Conservation (phyloP, 768 basidiomycete genomes). For the Chalciporus sphaerocephalus region DNA sequence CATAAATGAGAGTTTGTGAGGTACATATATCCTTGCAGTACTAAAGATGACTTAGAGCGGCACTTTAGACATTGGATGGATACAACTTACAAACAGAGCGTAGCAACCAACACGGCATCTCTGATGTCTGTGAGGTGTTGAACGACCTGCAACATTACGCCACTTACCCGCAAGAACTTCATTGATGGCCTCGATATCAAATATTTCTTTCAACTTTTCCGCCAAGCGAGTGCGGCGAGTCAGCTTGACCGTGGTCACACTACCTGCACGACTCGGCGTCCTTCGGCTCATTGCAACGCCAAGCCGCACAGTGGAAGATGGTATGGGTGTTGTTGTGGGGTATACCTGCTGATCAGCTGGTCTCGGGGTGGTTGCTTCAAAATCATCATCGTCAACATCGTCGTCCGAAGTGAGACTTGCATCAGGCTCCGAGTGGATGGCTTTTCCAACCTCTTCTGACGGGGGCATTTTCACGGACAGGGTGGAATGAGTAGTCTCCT, state of each 20-base stretch:
- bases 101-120: constrained; percentile 93
- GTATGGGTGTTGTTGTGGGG: constrained; percentile 1
- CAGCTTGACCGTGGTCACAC: constrained; percentile 69
- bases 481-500: constrained; percentile 22
- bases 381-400: constrained; percentile 54
- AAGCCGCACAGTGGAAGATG: constrained; percentile 14
- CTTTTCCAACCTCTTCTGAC: constrained; percentile 27
- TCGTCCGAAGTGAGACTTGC: constrained; percentile 41
- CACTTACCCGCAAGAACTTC: constrained; percentile 79
- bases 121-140: constrained; percentile 34
- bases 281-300: constrained; percentile 22
- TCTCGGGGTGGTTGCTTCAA: constrained; percentile 50
- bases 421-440: constrained; percentile 32
- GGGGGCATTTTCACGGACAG: constrained; percentile 9
- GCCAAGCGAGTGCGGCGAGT: constrained; percentile 71
- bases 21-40: constrained; percentile 97
- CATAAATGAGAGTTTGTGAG: constrained; percentile 90
- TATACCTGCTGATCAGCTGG: constrained; percentile 23
- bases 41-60: constrained; percentile 35
- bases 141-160: neutral
- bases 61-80: neutral
- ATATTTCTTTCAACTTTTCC: constrained; percentile 85
- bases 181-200: constrained; percentile 71
- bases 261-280: constrained; percentile 43
- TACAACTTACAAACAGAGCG: constrained; percentile 75